Evolutionary conservation across 106 monocot species (phyloP), one percentile per base, ranked within the genome.

Genomic region (Cymbidium sinense): DNA sequence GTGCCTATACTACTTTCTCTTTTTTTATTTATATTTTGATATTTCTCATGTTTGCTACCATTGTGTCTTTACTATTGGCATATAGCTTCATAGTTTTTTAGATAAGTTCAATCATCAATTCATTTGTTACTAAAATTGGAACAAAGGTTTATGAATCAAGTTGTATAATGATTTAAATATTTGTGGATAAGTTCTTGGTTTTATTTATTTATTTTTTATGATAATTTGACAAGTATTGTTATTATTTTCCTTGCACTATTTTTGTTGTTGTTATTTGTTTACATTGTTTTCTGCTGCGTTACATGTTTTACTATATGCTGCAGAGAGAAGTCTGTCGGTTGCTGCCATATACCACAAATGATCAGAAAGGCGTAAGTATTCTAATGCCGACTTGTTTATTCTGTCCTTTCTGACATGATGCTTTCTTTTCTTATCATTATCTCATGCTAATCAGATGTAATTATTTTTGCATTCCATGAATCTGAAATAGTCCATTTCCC

Each of bases 251-350:
- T 17, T 15, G 15, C 5, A 5, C 15, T 67, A 33, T 31, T 67
- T 15, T 29, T 67, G 4, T 67, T 67, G 58, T 67, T 67, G 67
- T 33, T 31, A 15, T 67, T 67, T 67, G 13, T 67, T 33, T 67
- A 13, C 67, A 31, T 67, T 67, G 33, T 67, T 67, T 67, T 67
- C 67, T 67, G 67, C 67, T 67, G 33, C 6, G 23, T 67, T 21
- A 71, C 21, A 21, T 36, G 7, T n/a, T 71, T n/a, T 71, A 71
- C 37, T 71, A 39, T n/a, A 21, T 85, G 76, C 28, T 86, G 82
- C 80, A 96, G 96, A 91, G 94, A 84, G 96, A 96, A 78, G 89
- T 94, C 55, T 96, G 94, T 81, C 87, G 87, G 35, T 78, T 96
- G 78, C 78, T 91, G 15, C 93, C 96, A 44, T 84, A 86, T 23